Evolutionary conservation across 371 early-diverging fungal genomes (phyloP).

Genomic region (Furculomyces boomerangus): DNA sequence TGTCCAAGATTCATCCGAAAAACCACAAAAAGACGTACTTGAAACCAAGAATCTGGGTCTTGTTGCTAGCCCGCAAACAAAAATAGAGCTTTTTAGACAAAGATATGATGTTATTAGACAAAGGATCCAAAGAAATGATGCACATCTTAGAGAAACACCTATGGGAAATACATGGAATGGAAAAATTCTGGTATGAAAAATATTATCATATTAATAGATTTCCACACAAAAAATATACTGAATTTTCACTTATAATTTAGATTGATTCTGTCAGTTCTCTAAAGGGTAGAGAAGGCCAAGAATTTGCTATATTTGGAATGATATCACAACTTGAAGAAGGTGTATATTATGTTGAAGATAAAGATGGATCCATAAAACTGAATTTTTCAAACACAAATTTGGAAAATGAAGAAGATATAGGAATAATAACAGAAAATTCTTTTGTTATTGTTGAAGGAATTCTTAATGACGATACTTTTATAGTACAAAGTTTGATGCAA

Average conservation of each 20-base stretch:
- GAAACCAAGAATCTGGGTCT: slow-evolving; percentile 18
- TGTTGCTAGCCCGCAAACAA: slow-evolving; percentile 39
- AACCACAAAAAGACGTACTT: not conserved
- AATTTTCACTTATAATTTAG: too few species aligned
- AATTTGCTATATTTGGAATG: slow-evolving; percentile 74
- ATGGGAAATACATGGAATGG: slow-evolving; percentile 1
- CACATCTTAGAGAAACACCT: not conserved
- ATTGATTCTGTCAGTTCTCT: slow-evolving; percentile 66
- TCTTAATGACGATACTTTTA: slow-evolving; percentile 47
- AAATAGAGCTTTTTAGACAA: slow-evolving; percentile 48
- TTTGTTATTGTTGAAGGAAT: slow-evolving; percentile 70
- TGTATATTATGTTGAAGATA: slow-evolving; percentile 67
- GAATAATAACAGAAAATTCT: slow-evolving; percentile 62
- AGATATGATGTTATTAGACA: slow-evolving; percentile 59
- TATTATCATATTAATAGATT: too few species aligned
- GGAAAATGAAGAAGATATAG: slow-evolving; percentile 18
- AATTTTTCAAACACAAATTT: slow-evolving; percentile 22
- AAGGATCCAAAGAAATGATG: slow-evolving; percentile 60
- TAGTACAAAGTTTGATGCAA: slow-evolving; percentile 43
- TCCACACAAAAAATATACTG: too few species aligned
- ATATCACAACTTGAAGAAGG: slow-evolving; percentile 66
- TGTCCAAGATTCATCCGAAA: not conserved
- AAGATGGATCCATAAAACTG: slow-evolving; percentile 50
- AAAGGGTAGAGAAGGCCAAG: slow-evolving; percentile 49
- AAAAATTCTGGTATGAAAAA: not conserved